Conservation (phyloP, 352 stramenopile species). For the Pythium grandisporangium region DNA sequence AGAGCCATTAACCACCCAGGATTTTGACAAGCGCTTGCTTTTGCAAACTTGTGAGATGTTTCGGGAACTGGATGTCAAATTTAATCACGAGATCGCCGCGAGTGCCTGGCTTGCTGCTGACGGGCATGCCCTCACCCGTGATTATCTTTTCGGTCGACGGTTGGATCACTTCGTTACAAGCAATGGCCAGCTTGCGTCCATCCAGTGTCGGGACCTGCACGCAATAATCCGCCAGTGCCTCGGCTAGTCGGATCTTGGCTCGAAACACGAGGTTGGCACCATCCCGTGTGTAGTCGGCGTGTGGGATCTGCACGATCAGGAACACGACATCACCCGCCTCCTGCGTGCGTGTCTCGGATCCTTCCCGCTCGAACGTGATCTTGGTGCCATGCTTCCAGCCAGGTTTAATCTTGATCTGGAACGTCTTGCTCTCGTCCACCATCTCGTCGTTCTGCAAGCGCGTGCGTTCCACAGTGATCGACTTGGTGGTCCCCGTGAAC, state of each 20-base stretch:
- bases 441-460: conserved; percentile 68
- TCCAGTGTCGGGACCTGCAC: conserved; percentile 95
- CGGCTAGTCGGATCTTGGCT: conserved; percentile 91
- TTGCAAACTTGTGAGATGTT: conserved; percentile 88
- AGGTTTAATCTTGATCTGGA: conserved; percentile 87
- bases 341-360: conserved; percentile 87
- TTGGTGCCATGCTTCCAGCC: conserved; percentile 93
- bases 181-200: conserved; percentile 88
- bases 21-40: conserved; percentile 84
- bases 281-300: conserved; percentile 86
- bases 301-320: conserved; percentile 76
- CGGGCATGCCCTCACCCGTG: conserved; percentile 93
- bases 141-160: conserved; percentile 88
- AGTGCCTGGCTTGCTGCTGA: conserved; percentile 36
- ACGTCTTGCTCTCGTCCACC: conserved; percentile 70
- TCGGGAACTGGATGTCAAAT: conserved; percentile 95
- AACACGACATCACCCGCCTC: conserved; percentile 94
- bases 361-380: conserved; percentile 93
- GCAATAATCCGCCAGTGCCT: conserved; percentile 92
- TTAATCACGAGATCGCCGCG: conserved; percentile 93
- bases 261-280: conserved; percentile 90
- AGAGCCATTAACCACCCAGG: too few relatives aligned
- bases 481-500: conserved; percentile 86
- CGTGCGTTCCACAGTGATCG: conserved; percentile 75
- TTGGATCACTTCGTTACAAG: conserved; percentile 90